Conservation (phyloP, 352 stramenopile genomes). For the Pythium plurisporium region DNA sequence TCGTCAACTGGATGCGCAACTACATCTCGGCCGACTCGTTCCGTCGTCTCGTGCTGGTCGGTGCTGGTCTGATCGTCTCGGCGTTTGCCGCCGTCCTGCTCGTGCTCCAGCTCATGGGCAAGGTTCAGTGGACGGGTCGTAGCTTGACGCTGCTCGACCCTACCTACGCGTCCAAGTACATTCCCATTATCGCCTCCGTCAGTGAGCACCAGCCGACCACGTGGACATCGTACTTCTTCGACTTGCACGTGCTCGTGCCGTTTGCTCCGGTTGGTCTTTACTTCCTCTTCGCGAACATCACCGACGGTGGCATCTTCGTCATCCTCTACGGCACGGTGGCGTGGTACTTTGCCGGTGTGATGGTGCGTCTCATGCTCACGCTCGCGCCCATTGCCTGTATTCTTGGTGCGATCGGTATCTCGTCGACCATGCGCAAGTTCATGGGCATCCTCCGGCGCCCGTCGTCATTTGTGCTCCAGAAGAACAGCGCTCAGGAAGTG, state of each 20-base stretch:
- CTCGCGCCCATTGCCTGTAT: slow-evolving; percentile 89
- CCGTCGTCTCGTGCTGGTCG: slow-evolving; percentile 41
- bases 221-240: slow-evolving; percentile 52
- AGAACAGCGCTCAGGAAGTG: slow-evolving; percentile 62
- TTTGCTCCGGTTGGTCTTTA: slow-evolving; percentile 89
- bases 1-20: background rate
- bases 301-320: slow-evolving; percentile 82
- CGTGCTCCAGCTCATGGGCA: slow-evolving; percentile 31
- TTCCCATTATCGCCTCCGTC: slow-evolving; percentile 94
- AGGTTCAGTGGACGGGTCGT: slow-evolving; percentile 89
- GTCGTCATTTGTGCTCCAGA: slow-evolving; percentile 42
- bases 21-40: slow-evolving; percentile 48
- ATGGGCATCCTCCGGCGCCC: slow-evolving; percentile 61
- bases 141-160: slow-evolving; percentile 91
- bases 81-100: background rate
- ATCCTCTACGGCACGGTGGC: slow-evolving; percentile 90
- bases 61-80: slow-evolving; percentile 29
- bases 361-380: slow-evolving; percentile 91
- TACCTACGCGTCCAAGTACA: slow-evolving; percentile 93
- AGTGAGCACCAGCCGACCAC: slow-evolving; percentile 92
- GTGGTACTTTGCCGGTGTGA: slow-evolving; percentile 92
- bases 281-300: slow-evolving; percentile 76
- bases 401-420: slow-evolving; percentile 82
- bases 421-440: slow-evolving; percentile 58
- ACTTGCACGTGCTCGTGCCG: slow-evolving; percentile 75